Evolutionary conservation across 1,284 basidiomycete genomes (phyloP).

Genomic region (Rhodofomes roseus): DNA sequence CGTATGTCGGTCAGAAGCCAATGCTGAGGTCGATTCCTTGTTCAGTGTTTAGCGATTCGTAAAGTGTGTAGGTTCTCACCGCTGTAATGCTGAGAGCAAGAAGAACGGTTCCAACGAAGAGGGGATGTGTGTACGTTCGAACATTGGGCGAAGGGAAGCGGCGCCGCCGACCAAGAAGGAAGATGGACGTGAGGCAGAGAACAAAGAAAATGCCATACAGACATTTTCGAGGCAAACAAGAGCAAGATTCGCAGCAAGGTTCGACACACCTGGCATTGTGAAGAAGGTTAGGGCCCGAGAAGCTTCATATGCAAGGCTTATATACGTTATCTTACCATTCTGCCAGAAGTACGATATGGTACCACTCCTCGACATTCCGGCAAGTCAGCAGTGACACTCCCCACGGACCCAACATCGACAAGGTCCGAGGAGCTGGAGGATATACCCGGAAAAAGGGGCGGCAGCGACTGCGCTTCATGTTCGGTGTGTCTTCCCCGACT

Average conservation of each 20-base stretch:
- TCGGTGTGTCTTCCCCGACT: too few species aligned
- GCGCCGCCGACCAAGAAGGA: not conserved
- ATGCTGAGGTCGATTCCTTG: slow-evolving; percentile 9
- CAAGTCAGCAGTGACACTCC: too few species aligned
- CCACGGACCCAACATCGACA: too few species aligned
- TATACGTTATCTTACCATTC: too few species aligned
- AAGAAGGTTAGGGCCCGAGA: too few species aligned
- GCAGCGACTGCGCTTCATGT: too few species aligned
- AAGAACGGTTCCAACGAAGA: not conserved
- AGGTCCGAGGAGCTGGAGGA: too few species aligned
- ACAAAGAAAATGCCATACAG: slow-evolving; percentile 2
- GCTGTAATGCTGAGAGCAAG: not conserved
- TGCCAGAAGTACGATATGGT: too few species aligned
- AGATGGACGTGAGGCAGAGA: not conserved
- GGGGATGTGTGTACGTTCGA: not conserved
- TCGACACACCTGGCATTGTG: not conserved
- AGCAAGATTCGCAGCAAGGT: not conserved
- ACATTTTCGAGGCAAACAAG: not conserved
- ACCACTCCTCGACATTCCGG: too few species aligned
- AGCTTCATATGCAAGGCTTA: too few species aligned
- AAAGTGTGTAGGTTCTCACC: not conserved
- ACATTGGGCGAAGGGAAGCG: not conserved
- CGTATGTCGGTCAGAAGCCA: slow-evolving; percentile 14
- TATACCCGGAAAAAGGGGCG: too few species aligned
- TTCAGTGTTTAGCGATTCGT: not conserved